Percentiles rank a stretch among this genome's conserved stretches.
Conservation (phyloP, 306 rosid genomes). For the Casuarina glauca region DNA sequence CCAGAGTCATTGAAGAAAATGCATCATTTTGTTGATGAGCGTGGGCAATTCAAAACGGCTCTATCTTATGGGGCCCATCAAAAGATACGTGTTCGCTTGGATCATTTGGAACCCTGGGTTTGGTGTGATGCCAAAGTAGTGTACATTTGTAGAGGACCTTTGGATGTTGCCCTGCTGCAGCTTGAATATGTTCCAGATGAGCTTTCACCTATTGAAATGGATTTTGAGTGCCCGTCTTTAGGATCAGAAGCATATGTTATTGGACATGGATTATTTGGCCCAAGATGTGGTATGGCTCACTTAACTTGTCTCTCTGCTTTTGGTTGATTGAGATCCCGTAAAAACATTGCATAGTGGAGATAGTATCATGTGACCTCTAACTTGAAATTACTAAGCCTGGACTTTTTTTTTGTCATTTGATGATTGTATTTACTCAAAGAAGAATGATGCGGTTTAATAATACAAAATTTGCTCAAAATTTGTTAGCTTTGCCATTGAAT, state of each 20-base stretch:
- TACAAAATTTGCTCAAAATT: background rate
- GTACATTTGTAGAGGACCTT: slow-evolving; percentile 80
- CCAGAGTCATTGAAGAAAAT: slow-evolving; percentile 24
- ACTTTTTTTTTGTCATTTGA: background rate
- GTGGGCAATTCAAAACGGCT: slow-evolving; percentile 32
- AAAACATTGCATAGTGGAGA: background rate
- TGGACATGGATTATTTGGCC: slow-evolving; percentile 93
- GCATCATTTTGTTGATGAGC: slow-evolving; percentile 39
- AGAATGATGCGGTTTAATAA: background rate
- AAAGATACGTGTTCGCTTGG: slow-evolving; percentile 74
- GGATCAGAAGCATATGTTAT: slow-evolving; percentile 85
- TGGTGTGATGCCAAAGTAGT: slow-evolving; percentile 85
- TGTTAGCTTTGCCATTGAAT: background rate
- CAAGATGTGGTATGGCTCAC: slow-evolving; percentile 69
- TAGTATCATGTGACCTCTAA: background rate
- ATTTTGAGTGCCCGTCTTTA: slow-evolving; percentile 56
- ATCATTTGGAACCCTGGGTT: slow-evolving; percentile 66
- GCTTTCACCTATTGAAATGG: slow-evolving; percentile 60
- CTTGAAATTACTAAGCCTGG: background rate
- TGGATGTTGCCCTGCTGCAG: slow-evolving; percentile 89
- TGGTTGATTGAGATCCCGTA: slow-evolving; percentile 16
- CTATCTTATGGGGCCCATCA: slow-evolving; percentile 39
- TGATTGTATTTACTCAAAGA: background rate
- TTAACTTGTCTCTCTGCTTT: slow-evolving; percentile 19
- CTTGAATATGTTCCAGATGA: slow-evolving; percentile 66